Percentiles rank a stretch among this genome's conserved stretches.
These are phyloP conservation scores for Alternaria ethzedia DNA, from an alignment of 2,329 filamentous ascomycete genomes.

Conservation along the genomic window DNA sequence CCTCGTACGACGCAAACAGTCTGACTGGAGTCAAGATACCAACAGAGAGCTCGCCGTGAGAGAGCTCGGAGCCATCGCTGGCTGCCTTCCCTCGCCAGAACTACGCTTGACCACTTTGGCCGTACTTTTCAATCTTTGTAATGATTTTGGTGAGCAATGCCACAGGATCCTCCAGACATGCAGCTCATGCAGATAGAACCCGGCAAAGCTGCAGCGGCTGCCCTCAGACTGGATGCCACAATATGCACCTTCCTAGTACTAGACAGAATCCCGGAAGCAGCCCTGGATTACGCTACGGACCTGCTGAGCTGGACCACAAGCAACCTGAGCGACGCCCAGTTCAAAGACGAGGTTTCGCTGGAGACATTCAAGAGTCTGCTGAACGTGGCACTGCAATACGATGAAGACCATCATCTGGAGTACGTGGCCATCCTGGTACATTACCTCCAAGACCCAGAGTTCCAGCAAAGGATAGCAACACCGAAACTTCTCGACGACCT, in stretches of 20 bases:
- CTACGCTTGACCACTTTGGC: slow-evolving; percentile 43
- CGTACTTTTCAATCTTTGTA: slow-evolving; percentile 54
- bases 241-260: slow-evolving; percentile 34
- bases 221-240: slow-evolving; percentile 41
- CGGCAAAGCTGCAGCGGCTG: slow-evolving; percentile 42
- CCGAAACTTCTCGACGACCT: slow-evolving; percentile 38
- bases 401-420: slow-evolving; percentile 45
- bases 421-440: slow-evolving; percentile 42
- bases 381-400: slow-evolving; percentile 32
- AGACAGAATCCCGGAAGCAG: slow-evolving; percentile 39
- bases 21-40: slow-evolving; percentile 36
- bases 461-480: slow-evolving; percentile 42
- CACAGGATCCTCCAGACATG: slow-evolving; percentile 3
- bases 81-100: slow-evolving; percentile 31
- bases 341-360: slow-evolving; percentile 40
- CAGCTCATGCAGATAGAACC: slow-evolving; percentile 38
- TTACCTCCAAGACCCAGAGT: slow-evolving; percentile 45
- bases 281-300: slow-evolving; percentile 43
- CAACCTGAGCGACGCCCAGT: slow-evolving; percentile 42
- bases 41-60: slow-evolving; percentile 39
- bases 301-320: slow-evolving; percentile 45
- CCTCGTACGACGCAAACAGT: not conserved
- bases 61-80: slow-evolving; percentile 33
- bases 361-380: slow-evolving; percentile 37
- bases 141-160: slow-evolving; percentile 44